These are phyloP conservation scores for Albophoma yamanashiensis DNA, from an alignment of 2,329 filamentous ascomycete genomes.

Conservation along the genomic window DNA sequence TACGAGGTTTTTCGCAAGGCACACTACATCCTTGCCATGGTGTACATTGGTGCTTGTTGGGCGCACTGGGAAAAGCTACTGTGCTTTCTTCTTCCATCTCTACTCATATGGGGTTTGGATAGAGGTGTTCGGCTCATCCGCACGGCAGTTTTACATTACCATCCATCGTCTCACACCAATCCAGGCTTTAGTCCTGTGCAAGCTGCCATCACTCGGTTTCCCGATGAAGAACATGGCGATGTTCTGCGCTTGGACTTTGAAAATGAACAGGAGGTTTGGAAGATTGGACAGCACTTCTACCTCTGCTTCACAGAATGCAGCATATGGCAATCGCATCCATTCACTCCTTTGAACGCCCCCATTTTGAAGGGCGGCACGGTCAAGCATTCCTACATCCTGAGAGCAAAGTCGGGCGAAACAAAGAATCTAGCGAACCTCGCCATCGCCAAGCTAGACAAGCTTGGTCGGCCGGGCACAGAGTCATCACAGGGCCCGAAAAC, in stretches of 20 bases:
- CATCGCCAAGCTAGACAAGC: slow-evolving; percentile 20
- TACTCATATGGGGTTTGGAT: slow-evolving; percentile 57
- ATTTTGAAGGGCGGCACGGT: slow-evolving; percentile 26
- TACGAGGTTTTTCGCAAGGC: slow-evolving; percentile 70
- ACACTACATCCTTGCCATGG: slow-evolving; percentile 61
- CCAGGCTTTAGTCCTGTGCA: slow-evolving; percentile 45
- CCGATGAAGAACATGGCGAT: slow-evolving; percentile 45
- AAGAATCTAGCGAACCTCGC: slow-evolving; percentile 38
- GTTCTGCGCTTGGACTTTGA: slow-evolving; percentile 57
- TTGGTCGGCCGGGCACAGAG: slow-evolving; percentile 1
- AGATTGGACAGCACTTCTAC: slow-evolving; percentile 61
- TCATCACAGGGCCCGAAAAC: slow-evolving; percentile 24
- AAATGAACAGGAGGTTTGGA: slow-evolving; percentile 50
- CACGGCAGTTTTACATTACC: slow-evolving; percentile 49
- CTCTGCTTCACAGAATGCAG: slow-evolving; percentile 55
- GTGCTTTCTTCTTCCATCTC: slow-evolving; percentile 57
- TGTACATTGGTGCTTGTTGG: slow-evolving; percentile 68
- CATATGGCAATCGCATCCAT: slow-evolving; percentile 65
- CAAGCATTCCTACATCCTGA: slow-evolving; percentile 45
- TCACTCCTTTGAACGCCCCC: slow-evolving; percentile 51
- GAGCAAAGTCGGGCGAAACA: slow-evolving; percentile 50
- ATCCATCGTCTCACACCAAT: slow-evolving; percentile 28
- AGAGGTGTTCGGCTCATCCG: slow-evolving; percentile 47
- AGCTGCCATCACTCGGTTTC: slow-evolving; percentile 35
- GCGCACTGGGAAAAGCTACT: slow-evolving; percentile 60